phyloP scores from a whole-genome alignment of 176 grass and related monocot genomes.

The Phoenix roebelenii region DNA sequence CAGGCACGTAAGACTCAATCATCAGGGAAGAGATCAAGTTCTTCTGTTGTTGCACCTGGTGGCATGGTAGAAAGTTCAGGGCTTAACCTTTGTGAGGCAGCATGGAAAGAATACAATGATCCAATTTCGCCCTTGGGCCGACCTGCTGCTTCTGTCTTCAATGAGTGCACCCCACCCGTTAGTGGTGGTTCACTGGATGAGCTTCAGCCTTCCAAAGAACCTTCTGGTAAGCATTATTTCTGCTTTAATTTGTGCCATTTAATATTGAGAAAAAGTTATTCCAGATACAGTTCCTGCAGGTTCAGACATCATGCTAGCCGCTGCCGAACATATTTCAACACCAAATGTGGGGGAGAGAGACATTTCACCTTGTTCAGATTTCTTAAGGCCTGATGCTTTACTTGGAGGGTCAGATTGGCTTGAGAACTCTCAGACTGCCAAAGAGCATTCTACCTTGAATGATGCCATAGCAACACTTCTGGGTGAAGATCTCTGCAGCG shows the following conservation, averaged over 20 bases:
- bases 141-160: constrained; percentile 24
- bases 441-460: constrained; percentile 42
- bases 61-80: constrained; percentile 26
- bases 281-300: constrained; percentile 13
- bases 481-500: constrained; percentile 29
- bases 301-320: not conserved
- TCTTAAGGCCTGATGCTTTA: constrained; percentile 51
- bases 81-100: constrained; percentile 44
- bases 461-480: constrained; percentile 54
- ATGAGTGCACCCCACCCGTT: constrained; percentile 23
- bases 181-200: constrained; percentile 39
- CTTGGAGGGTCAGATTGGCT: constrained; percentile 35
- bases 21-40: constrained; percentile 50
- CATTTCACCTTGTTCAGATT: constrained; percentile 34
- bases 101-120: constrained; percentile 34
- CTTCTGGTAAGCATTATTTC: constrained; percentile 19
- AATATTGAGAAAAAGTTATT: no score
- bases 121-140: constrained; percentile 15
- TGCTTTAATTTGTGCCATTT: no score
- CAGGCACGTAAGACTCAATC: constrained; percentile 41
- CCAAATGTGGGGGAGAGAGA: constrained; percentile 21
- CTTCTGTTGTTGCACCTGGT: constrained; percentile 45
- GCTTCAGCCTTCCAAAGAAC: constrained; percentile 23
- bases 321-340: constrained; percentile 2
- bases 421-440: constrained; percentile 33